Base-by-base conservation (phyloP, 176 grass and related monocot genomes). In the Thinopyrum elongatum region DNA sequence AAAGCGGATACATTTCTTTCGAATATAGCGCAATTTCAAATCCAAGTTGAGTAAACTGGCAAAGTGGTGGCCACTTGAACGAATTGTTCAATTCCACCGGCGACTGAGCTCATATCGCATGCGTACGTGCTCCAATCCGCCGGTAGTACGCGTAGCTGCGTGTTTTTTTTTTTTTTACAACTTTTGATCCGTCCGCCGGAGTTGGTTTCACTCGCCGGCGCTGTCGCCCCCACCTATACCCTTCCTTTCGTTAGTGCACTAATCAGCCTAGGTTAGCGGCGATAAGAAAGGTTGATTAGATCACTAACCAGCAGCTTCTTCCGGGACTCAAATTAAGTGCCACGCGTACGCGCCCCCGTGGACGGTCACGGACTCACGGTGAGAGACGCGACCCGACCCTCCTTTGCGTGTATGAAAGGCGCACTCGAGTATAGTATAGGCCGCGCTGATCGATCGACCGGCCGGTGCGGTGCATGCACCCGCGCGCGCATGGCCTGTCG, bases 361-460 rank as follows among this genome's bases (percentile, higher is more conserved):
- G 65, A n/a, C n/a, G n/a, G n/a, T n/a, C n/a, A n/a, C n/a, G 3
- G 41, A 22, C 39, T 4, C 19, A 9, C 23, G 35, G 31, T 7
- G 29, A 39, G 78, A 29, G 70, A 33, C 66, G 33, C 17, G 31
- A 22, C 66, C 16, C 59, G 21, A 59, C 7, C 77, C 77, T 65
- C 41, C 22, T 68, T 86, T 59, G 36, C 60, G 69, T 77, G 39
- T 70, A 29, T 62, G 60, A 53, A 87, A 87, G 69, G 69, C 28
- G 69, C 81, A 62, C 23, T 55, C 41, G 26, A 64, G 55, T 22
- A 68, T 49, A 33, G 30, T 22, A 58, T 22, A 19, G 49, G 31
- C 8, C 63, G 16, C 26, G 62, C 26, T n/a, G n/a, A n/a, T n/a
- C 33, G 67, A 31, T 66, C 23, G 41, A 63, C 65, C 22, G 47